These are phyloP conservation scores for Pueraria montana DNA, from an alignment of 306 rosid genomes.

Conservation along the genomic window DNA sequence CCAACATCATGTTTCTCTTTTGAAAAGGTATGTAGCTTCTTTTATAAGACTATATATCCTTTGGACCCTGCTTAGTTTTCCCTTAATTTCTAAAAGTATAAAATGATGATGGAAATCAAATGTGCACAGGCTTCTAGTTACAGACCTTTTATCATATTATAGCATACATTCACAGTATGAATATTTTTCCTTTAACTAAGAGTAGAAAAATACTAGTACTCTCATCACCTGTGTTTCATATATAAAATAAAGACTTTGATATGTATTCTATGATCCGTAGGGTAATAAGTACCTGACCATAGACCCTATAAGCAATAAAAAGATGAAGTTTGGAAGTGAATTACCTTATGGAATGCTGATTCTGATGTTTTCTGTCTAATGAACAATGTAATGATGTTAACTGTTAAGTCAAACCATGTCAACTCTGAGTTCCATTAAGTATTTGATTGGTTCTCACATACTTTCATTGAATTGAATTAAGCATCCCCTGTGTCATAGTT, in stretches of 20 bases:
- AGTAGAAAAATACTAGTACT: not conserved
- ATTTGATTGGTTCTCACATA: not conserved
- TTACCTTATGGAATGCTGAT: not conserved
- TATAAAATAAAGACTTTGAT: not conserved
- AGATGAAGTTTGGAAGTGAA: not conserved
- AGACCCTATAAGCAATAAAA: not conserved
- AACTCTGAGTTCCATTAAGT: not conserved
- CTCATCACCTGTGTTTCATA: not conserved
- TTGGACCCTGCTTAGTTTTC: not conserved
- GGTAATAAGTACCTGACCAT: not conserved
- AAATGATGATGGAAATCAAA: not conserved
- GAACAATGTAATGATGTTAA: not conserved
- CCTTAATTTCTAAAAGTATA: not conserved
- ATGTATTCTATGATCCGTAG: not conserved
- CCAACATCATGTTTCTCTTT: conserved; percentile 62
- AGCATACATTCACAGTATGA: not conserved
- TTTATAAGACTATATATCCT: not conserved
- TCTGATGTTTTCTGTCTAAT: not conserved
- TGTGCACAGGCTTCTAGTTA: not conserved
- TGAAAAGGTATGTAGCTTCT: conserved; percentile 62
- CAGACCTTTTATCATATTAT: not conserved
- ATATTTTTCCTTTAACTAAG: not conserved
- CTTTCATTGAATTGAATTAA: not conserved
- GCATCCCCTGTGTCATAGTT: not conserved
- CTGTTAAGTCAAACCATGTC: not conserved